Percentiles rank a stretch among this genome's conserved stretches.
These are phyloP conservation scores for Elsinoe batatas DNA, from an alignment of 2,329 filamentous ascomycete genomes.

Conservation along the genomic window DNA sequence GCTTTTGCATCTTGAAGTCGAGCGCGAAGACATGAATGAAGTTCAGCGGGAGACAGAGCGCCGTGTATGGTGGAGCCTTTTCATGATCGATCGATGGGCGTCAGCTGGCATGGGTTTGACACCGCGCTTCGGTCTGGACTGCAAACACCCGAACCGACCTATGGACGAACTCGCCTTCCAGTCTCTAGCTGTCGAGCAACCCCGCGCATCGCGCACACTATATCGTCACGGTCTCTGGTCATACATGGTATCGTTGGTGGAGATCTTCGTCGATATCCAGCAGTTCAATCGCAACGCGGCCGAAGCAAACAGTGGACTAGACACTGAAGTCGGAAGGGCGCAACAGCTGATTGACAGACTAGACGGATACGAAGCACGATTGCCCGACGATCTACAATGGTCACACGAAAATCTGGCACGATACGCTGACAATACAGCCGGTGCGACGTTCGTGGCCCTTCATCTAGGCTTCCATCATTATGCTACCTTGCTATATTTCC, in stretches of 20 bases:
- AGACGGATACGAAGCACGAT: neutral
- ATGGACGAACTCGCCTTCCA: neutral
- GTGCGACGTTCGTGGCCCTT: neutral
- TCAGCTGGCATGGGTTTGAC: too few relatives aligned
- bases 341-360: neutral
- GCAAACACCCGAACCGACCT: neutral
- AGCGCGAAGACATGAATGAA: too few relatives aligned
- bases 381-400: neutral
- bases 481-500: constrained; percentile 3
- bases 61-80: too few relatives aligned
- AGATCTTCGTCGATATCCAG: constrained; percentile 1
- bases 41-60: neutral
- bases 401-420: neutral
- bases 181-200: neutral
- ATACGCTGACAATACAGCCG: neutral
- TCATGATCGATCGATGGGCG: neutral
- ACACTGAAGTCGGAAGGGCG: neutral
- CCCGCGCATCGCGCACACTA: neutral
- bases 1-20: too few relatives aligned
- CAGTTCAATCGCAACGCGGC: neutral
- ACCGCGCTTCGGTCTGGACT: too few relatives aligned
- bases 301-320: neutral
- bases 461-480: constrained; percentile 9
- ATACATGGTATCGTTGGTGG: neutral
- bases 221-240: neutral